Evolutionary conservation across 352 stramenopile genomes (phyloP), one percentile per base, ranked within the genome.

Genomic region (Phytophthora capsici): DNA sequence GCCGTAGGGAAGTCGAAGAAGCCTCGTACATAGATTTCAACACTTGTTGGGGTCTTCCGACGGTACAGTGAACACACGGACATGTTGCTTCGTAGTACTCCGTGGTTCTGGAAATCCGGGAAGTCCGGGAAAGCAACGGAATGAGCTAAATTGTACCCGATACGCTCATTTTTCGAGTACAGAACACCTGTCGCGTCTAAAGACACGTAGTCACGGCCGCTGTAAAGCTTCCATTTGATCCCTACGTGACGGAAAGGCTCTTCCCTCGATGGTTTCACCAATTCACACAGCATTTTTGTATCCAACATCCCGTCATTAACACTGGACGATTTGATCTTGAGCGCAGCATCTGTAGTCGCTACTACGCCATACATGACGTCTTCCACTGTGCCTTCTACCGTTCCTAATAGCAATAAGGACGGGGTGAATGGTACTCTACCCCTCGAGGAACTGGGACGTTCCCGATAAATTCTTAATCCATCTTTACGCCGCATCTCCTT

Each of bases 321-420:
- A 54, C 67, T 79, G 0, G 64, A 73, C 2, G 75, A 77, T 28
- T 82, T 79, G 56, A 86, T 66, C 36, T 73, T 70, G 41, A 85
- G 64, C 6, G 66, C 63, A 3, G 71, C 68, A 8, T 78, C 65
- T 19, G 73, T 67, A 6, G 60, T 54, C 6, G 71, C 70, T 38
- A 69, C 58, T 5, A 71, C 45, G 6, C 75, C 79, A 44, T 82
- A 88, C 73, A 90, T 82, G 20, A 84, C 59, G 40, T 88, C 81
- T 17, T 90, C 76, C n/a, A 90, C 45, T 5, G 57, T 59, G 7
- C 78, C 76, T 0, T 68, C 58, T 28, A 89, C 51, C 2, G 74
- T 73, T 19, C 80, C 80, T 2, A 80, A 37, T 34, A 83, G 57
- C 38, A 84, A 41, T 25, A 88, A 57, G n/a, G 67, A 80, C 17